A percentile compares a stretch with the other conserved stretches of the same genome.
These are phyloP conservation scores for Ophiostoma quercus DNA, from an alignment of 2,329 filamentous ascomycete genomes.

Conservation along the genomic window DNA sequence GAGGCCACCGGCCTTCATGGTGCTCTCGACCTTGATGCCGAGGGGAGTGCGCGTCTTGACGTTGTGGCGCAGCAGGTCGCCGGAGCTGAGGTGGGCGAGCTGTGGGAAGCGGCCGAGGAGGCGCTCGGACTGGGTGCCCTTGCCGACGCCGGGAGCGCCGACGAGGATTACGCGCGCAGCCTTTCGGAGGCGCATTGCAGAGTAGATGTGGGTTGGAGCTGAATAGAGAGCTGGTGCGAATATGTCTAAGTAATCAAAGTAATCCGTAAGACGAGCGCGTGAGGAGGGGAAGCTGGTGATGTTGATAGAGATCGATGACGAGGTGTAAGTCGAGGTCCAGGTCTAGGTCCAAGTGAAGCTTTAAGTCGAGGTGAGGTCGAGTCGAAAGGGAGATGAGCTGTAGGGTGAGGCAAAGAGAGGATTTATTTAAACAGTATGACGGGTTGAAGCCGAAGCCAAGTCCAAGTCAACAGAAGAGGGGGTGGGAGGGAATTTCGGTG, in stretches of 20 bases:
- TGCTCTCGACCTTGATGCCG: conserved; percentile 81
- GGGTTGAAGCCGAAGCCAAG: background rate
- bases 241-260: background rate
- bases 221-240: no score
- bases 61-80: conserved; percentile 87
- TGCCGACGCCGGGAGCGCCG: conserved; percentile 93
- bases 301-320: background rate
- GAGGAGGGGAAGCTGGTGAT: background rate
- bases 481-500: conserved; percentile 7
- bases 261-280: background rate
- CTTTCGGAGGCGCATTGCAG: conserved; percentile 60
- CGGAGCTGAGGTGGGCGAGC: conserved; percentile 85
- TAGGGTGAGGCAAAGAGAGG: background rate
- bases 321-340: background rate
- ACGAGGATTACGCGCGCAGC: conserved; percentile 92
- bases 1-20: conserved; percentile 83
- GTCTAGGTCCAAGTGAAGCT: background rate
- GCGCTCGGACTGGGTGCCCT: conserved; percentile 91
- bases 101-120: conserved; percentile 82
- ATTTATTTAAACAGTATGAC: background rate
- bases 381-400: background rate
- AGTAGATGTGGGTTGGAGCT: background rate
- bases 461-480: conserved; percentile 12
- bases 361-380: background rate
- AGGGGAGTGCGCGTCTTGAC: conserved; percentile 82